Base-by-base conservation (phyloP, 1,284 basidiomycete species). In the Afroboletus lepidellus region DNA sequence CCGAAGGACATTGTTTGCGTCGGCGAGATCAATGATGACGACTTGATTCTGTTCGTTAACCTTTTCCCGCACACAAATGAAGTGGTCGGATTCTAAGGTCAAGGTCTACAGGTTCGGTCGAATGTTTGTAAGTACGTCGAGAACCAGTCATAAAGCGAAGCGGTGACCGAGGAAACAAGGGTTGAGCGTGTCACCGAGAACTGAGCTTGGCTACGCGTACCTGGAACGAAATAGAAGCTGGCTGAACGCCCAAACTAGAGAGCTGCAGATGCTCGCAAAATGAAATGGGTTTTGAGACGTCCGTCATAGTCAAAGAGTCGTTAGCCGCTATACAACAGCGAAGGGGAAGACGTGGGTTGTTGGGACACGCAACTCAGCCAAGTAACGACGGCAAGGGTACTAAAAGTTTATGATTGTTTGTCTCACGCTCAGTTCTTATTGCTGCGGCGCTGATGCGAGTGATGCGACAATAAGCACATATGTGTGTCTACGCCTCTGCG, bases 181-280 rank as follows among this genome's bases (percentile, higher is more conserved):
- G 62, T 34, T 58, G 57, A 65, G 61, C 57, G 62, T 60, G 69
- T 63, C 62, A 67, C 62, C 56, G 47, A 51, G 46, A 41, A 53
- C 33, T 53, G 68, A 62, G 66, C 67, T 67, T 66, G 71, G 58
- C 42, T 54, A 52, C 57, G 69, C 81, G 64, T 64, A 89, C 90
- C 84, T 98, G 94, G 77, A 99, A 99, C 33, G 93, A 94, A 69
- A 99, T 99, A 58, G 93, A 96, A 57, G 91, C 87, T 48, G 96
- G 94, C 73, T 98, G 94, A 61, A 99, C 84, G 62, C 95, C 96
- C 61, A 99, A 78, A 70, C 93, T 94, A 30, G 95, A 95, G 68
- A 99, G 90, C 79, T 99, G 92, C 30, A 92, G 75, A 67, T 92
- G 90, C 72, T 92, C 90, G 75, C 86, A 88, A 69, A 90, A 90